Conservation (phyloP, 768 basidiomycete species). For the Psilocybe subaeruginosa region DNA sequence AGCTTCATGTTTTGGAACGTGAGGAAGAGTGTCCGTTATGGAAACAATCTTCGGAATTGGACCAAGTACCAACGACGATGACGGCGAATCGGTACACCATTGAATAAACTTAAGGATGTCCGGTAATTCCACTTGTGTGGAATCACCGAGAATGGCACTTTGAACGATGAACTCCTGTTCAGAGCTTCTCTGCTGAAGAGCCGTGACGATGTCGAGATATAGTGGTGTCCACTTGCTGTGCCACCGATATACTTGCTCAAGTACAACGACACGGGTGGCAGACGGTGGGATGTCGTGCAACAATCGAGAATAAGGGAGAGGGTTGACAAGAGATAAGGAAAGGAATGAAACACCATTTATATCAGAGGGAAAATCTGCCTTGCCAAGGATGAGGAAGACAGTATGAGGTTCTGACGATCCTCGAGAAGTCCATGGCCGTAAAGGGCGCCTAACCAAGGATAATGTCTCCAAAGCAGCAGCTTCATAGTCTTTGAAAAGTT, state of each 20-base stretch:
- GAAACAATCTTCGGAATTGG: slow-evolving; percentile 26
- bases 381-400: slow-evolving; percentile 74
- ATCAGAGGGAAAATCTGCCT: slow-evolving; percentile 38
- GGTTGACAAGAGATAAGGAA: slow-evolving; percentile 68
- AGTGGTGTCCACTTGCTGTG: slow-evolving; percentile 87
- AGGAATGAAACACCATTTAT: slow-evolving; percentile 67
- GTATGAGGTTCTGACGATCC: slow-evolving; percentile 65
- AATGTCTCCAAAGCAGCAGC: slow-evolving; percentile 68
- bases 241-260: slow-evolving; percentile 81
- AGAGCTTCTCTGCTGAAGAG: slow-evolving; percentile 61
- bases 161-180: slow-evolving; percentile 57
- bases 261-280: slow-evolving; percentile 70
- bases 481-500: slow-evolving; percentile 65
- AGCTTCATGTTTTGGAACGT: slow-evolving; percentile 87
- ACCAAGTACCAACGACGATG: slow-evolving; percentile 55
- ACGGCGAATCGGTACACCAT: slow-evolving; percentile 35
- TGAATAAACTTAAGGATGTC: slow-evolving; percentile 60
- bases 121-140: slow-evolving; percentile 35
- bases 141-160: slow-evolving; percentile 63
- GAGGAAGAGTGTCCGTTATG: slow-evolving; percentile 43
- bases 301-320: slow-evolving; percentile 65
- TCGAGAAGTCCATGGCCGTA: slow-evolving; percentile 53
- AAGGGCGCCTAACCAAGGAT: slow-evolving; percentile 60
- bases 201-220: slow-evolving; percentile 79
- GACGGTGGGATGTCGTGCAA: slow-evolving; percentile 62